phyloP scores from a whole-genome alignment of 345 rosid species.

The Turritis glabra region DNA sequence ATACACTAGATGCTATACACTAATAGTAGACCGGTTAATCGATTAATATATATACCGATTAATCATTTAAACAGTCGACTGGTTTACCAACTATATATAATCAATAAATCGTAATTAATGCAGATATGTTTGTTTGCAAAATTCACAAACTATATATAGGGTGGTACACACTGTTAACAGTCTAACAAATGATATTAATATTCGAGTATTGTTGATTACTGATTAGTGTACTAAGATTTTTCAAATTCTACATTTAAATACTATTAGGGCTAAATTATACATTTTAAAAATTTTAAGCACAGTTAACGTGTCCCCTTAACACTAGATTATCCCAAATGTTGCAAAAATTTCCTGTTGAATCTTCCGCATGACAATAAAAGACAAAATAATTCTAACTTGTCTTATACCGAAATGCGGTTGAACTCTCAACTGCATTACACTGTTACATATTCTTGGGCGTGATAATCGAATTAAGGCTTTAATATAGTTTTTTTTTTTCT shows the following conservation, averaged over 20 bases:
- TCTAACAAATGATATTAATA: neutral
- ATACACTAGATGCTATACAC: no score
- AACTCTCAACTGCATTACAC: neutral
- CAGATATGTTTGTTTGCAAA: no score
- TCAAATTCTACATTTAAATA: neutral
- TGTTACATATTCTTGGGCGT: neutral
- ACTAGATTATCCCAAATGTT: conserved; percentile 4
- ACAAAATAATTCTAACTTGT: neutral
- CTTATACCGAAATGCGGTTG: neutral
- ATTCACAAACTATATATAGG: neutral
- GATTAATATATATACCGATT: no score
- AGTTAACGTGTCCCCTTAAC: neutral
- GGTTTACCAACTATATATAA: neutral
- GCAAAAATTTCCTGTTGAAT: neutral
- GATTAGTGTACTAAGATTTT: neutral
- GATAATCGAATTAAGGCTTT: neutral
- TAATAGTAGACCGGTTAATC: no score
- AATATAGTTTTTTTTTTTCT: neutral
- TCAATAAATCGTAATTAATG: neutral
- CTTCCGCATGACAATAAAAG: conserved; percentile 1
- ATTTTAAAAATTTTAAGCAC: neutral
- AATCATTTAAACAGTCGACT: no score
- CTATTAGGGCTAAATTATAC: neutral
- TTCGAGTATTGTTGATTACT: no score
- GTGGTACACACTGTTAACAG: neutral